Evolutionary conservation across 2,329 filamentous ascomycete genomes (phyloP).

Genomic region (Colletotrichum sp.): DNA sequence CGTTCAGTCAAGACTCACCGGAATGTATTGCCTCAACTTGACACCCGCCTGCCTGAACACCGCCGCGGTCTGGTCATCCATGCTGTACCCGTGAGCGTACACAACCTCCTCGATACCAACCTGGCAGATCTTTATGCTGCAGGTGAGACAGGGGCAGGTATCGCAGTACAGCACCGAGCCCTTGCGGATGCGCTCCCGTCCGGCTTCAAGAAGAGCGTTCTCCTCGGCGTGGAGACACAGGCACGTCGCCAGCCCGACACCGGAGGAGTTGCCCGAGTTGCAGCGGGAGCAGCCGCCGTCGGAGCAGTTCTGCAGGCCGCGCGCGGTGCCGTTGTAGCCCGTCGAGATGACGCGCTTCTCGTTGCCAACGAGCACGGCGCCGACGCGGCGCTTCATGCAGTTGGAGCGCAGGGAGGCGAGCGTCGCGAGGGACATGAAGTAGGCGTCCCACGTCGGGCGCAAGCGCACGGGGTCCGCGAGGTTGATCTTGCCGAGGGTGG

Average conservation of each 20-base stretch:
- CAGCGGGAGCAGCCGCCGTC: slow-evolving; percentile 91
- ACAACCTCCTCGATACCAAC: slow-evolving; percentile 96
- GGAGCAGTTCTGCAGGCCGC: slow-evolving; percentile 86
- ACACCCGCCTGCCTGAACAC: slow-evolving; percentile 88
- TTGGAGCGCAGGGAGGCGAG: slow-evolving; percentile 90
- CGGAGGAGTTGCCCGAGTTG: slow-evolving; percentile 74
- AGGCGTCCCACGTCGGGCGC: slow-evolving; percentile 91
- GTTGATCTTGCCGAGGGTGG: slow-evolving; percentile 75
- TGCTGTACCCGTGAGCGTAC: slow-evolving; percentile 91
- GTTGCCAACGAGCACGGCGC: slow-evolving; percentile 84
- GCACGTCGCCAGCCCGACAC: slow-evolving; percentile 81
- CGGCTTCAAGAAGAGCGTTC: slow-evolving; percentile 93
- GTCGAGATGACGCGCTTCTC: slow-evolving; percentile 90
- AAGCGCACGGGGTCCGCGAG: slow-evolving; percentile 80
- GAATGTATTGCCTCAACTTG: slow-evolving; percentile 83
- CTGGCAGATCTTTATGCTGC: slow-evolving; percentile 98
- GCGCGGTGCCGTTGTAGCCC: slow-evolving; percentile 97
- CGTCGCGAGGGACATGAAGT: slow-evolving; percentile 97
- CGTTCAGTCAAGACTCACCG: slow-evolving; percentile 60
- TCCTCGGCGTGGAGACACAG: slow-evolving; percentile 98
- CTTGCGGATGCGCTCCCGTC: slow-evolving; percentile 84
- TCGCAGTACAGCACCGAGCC: slow-evolving; percentile 90
- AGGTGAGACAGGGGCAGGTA: slow-evolving; percentile 95
- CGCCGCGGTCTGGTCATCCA: slow-evolving; percentile 83
- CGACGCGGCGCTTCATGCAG: slow-evolving; percentile 97